A percentile compares a stretch with the other conserved stretches of the same genome.
These are phyloP conservation scores for Microcyclospora tardicrescens DNA, from an alignment of 2,329 filamentous ascomycete genomes.

Conservation along the genomic window DNA sequence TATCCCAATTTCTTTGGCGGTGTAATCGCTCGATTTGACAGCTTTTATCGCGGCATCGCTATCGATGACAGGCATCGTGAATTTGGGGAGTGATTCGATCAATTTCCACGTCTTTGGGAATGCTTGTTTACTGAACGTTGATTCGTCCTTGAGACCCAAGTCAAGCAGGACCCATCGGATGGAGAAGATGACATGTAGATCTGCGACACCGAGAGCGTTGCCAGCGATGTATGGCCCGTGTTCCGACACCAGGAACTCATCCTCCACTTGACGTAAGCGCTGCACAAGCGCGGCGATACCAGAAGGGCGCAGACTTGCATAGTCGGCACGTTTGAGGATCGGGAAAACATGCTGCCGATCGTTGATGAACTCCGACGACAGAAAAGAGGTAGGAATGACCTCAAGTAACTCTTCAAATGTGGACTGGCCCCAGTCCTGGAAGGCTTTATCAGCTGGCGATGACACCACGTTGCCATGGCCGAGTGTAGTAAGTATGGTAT, in stretches of 20 bases:
- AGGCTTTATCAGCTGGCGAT: constrained; percentile 17
- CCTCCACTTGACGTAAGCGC: constrained; percentile 12
- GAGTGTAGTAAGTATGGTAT: constrained; percentile 8
- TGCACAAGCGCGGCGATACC: constrained; percentile 12
- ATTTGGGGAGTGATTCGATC: constrained; percentile 13
- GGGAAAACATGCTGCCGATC: constrained; percentile 18
- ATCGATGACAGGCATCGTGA: constrained; percentile 10
- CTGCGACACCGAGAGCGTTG: constrained; percentile 11
- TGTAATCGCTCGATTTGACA: constrained; percentile 10
- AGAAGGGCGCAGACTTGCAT: constrained; percentile 10
- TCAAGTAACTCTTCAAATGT: constrained; percentile 13
- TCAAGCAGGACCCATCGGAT: constrained; percentile 14
- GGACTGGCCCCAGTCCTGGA: constrained; percentile 14
- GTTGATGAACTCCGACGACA: constrained; percentile 15
- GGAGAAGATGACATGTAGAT: constrained; percentile 16
- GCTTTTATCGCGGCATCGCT: constrained; percentile 15
- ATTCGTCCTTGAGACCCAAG: constrained; percentile 11
- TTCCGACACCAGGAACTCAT: constrained; percentile 8
- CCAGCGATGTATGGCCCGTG: constrained; percentile 15
- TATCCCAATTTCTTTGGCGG: constrained; percentile 7
- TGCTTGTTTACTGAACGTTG: constrained; percentile 10
- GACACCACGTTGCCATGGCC: constrained; percentile 6
- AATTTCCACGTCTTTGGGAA: constrained; percentile 16
- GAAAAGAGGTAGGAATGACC: constrained; percentile 10
- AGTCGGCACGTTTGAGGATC: constrained; percentile 12